Percentiles rank a stretch among this genome's conserved stretches.
Evolutionary conservation across 2,329 filamentous ascomycete genomes (phyloP).

Genomic region (Coniochaeta sp.): DNA sequence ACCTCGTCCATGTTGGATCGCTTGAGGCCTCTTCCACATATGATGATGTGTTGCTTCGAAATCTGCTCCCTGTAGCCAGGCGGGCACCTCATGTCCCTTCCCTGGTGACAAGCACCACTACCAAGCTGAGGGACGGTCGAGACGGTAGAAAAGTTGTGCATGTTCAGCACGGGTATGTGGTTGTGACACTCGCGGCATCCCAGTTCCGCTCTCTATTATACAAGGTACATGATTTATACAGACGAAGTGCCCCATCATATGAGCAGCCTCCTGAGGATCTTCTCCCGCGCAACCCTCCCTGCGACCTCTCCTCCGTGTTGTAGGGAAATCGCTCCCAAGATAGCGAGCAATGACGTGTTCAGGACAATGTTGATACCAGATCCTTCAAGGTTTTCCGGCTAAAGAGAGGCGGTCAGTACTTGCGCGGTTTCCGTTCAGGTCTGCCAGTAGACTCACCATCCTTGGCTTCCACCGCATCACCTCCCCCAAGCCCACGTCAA

Average conservation of each 20-base stretch:
- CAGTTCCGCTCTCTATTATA: background rate
- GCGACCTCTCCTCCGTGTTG: constrained; percentile 78
- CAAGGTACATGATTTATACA: background rate
- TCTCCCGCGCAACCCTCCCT: constrained; percentile 66
- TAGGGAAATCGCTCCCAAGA: constrained; percentile 83
- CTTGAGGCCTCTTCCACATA: too few species aligned
- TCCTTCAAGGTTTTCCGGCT: constrained; percentile 58
- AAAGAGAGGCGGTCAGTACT: constrained; percentile 1
- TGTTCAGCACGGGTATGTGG: background rate
- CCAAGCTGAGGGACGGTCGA: background rate
- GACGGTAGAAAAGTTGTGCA: background rate
- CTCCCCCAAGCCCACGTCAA: constrained; percentile 60
- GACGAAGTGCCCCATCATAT: constrained; percentile 1
- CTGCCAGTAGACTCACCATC: constrained; percentile 49
- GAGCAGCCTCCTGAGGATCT: constrained; percentile 51
- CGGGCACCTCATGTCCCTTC: too few species aligned
- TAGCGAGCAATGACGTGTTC: constrained; percentile 71
- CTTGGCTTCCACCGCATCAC: constrained; percentile 87
- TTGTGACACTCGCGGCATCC: background rate
- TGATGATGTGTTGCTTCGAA: too few species aligned
- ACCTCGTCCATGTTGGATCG: too few species aligned
- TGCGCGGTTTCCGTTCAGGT: background rate
- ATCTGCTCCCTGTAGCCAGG: too few species aligned
- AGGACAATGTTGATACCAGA: constrained; percentile 74
- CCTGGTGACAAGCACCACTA: too few species aligned